Conservation (phyloP, 2,329 filamentous ascomycete species). For the Colletotrichum scovillei region DNA sequence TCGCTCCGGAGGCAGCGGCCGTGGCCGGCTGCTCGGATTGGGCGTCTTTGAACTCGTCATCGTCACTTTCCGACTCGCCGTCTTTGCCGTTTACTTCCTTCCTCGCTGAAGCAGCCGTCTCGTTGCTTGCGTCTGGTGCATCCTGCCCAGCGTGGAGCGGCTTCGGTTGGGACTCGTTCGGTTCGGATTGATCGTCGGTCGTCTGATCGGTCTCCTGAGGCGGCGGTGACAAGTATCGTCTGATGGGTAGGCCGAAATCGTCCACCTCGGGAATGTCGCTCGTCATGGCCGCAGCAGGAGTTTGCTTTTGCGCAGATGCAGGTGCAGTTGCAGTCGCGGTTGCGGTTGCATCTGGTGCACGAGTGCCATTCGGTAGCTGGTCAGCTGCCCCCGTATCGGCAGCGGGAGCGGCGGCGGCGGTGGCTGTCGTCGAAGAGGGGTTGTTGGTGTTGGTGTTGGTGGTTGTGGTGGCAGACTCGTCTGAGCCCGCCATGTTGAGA, state of each 20-base stretch:
- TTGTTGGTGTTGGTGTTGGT: constrained; percentile 6
- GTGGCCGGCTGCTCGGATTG: constrained; percentile 34
- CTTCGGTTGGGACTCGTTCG: constrained; percentile 12
- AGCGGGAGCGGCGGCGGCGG: constrained; percentile 37
- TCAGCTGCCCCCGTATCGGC: constrained; percentile 41
- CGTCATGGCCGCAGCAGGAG: constrained; percentile 42
- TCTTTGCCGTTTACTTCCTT: constrained; percentile 16
- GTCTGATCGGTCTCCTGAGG: constrained; percentile 30
- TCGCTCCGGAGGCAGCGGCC: constrained; percentile 19
- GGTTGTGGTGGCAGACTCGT: constrained; percentile 26
- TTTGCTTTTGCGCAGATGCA: constrained; percentile 41
- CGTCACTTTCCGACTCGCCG: constrained; percentile 41
- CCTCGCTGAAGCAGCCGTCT: constrained; percentile 30
- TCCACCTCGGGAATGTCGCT: constrained; percentile 64
- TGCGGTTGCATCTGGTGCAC: constrained; percentile 38
- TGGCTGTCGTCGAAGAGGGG: constrained; percentile 11
- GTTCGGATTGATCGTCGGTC: constrained; percentile 14
- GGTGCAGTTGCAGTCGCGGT: constrained; percentile 37
- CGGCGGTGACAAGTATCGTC: constrained; percentile 54
- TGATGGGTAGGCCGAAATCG: constrained; percentile 78
- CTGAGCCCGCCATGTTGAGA: constrained; percentile 35
- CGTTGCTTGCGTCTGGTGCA: neutral
- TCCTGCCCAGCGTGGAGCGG: constrained; percentile 25
- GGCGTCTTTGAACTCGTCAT: constrained; percentile 43
- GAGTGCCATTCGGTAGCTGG: constrained; percentile 15